phyloP scores from a whole-genome alignment of 192 early-diverging fungal species.

The Podila epigama region DNA sequence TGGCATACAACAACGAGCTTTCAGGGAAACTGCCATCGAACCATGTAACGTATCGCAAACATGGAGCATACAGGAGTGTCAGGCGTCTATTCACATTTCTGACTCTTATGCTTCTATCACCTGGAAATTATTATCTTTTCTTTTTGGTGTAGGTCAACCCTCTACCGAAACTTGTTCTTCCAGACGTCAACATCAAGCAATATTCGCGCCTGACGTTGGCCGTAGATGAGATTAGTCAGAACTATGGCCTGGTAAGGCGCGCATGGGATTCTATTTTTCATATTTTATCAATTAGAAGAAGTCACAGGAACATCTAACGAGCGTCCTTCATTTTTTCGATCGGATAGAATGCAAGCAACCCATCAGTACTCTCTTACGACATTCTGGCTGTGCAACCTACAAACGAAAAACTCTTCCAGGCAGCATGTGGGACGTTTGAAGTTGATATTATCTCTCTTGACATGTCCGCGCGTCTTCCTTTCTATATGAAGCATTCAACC shows the following conservation, averaged over 20 bases:
- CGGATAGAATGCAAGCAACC: conserved; percentile 35
- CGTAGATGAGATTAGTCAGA: conserved; percentile 62
- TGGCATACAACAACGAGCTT: conserved; percentile 61
- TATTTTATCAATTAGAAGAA: not conserved
- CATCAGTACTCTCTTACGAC: conserved; percentile 59
- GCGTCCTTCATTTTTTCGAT: conserved; percentile 11
- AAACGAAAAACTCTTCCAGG: conserved; percentile 75
- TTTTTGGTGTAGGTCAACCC: conserved; percentile 57
- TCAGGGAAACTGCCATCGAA: conserved; percentile 53
- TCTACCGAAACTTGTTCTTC: conserved; percentile 39
- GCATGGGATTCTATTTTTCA: not conserved
- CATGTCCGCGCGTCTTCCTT: conserved; percentile 66
- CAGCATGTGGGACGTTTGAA: conserved; percentile 71
- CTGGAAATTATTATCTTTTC: not conserved
- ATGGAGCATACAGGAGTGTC: not conserved
- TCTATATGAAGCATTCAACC: conserved; percentile 69
- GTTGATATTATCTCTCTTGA: conserved; percentile 87
- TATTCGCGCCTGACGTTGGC: conserved; percentile 65
- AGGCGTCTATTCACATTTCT: not conserved
- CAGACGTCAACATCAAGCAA: conserved; percentile 55
- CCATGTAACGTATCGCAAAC: conserved; percentile 14
- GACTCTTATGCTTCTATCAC: not conserved
- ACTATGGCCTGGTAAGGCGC: conserved; percentile 59
- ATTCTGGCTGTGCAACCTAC: conserved; percentile 78
- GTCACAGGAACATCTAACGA: conserved; percentile 6